Base-by-base conservation (phyloP, 257 asterid species). In the Plantago ovata region DNA sequence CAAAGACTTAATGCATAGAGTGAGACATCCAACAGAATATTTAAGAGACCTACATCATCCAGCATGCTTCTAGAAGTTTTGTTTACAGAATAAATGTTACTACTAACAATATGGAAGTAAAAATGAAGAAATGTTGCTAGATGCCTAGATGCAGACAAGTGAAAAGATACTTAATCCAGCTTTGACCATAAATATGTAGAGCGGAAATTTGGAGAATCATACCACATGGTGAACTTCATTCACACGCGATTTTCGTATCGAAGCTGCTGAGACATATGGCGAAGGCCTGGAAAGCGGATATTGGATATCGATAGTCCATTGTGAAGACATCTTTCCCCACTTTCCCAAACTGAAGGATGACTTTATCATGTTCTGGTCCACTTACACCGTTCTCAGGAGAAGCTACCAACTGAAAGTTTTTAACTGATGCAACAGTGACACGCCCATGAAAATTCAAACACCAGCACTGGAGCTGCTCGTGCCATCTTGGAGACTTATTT, bases 381-480 rank as follows among this genome's bases (percentile, higher is more conserved):
- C 74, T 71, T 24, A 9, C 53, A 0, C 79, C 81, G n/a, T 74
- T 72, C 74, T 79, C 94, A 0, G 93, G 82, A 11, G 92, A 85
- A 64, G 95, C 96, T 21, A 87, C 98, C 68, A 91, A 64, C 85
- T 91, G 98, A 62, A 87, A 91, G 72, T 91, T 91, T 65, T 91
- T 91, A 43, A 91, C 95, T 0, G 98, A 91, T 11, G 98, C 98
- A 13, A 87, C 94, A 0, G 96, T 91, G 0, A 91, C 96, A 7
- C 98, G 89, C 1, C 96, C 95, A 21, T 87, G 95, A 67, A 91
- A 91, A 74, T 91, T 91, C 82, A 91, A 56, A 49, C 98, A 91
- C 98, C 98, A 91, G 75, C 96, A 91, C 66, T 91, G 94, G 63
- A 91, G 95, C 77, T 87, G 98, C 61, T 85, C 93, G 22, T 91